These are phyloP conservation scores for Epichloe gansuensis DNA, from an alignment of 2,329 filamentous ascomycete species.

Conservation along the genomic window DNA sequence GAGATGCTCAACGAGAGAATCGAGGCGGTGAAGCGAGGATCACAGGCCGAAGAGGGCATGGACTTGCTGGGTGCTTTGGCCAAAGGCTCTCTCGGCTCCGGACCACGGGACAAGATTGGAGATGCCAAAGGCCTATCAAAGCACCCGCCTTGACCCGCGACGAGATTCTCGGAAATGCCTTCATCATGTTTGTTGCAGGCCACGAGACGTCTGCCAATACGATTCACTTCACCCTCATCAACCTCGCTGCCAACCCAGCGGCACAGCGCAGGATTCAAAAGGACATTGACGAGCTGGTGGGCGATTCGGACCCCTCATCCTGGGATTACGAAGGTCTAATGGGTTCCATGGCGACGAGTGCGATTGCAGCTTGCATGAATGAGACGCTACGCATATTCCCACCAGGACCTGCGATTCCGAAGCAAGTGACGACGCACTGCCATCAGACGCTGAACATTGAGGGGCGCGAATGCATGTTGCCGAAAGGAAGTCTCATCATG, in stretches of 20 bases:
- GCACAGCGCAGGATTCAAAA: conserved; percentile 55
- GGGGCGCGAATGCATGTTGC: conserved; percentile 46
- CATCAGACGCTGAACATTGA: conserved; percentile 48
- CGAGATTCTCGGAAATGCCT: conserved; percentile 63
- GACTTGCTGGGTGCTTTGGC: conserved; percentile 39
- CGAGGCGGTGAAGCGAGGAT: conserved; percentile 24
- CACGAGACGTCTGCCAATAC: conserved; percentile 73
- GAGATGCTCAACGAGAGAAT: conserved; percentile 54
- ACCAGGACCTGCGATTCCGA: conserved; percentile 60
- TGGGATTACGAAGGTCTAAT: conserved; percentile 64
- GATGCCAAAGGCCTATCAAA: conserved; percentile 11
- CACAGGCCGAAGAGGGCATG: conserved; percentile 32
- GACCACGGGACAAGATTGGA: conserved; percentile 25
- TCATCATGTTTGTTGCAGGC: conserved; percentile 57
- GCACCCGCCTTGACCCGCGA: conserved; percentile 37
- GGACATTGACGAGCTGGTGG: conserved; percentile 56
- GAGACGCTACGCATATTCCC: conserved; percentile 65
- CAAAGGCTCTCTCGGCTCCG: conserved; percentile 1
- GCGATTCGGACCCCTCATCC: conserved; percentile 39
- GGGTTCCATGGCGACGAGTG: conserved; percentile 52
- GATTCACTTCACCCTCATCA: conserved; percentile 57
- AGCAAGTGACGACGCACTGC: conserved; percentile 37
- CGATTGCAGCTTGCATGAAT: conserved; percentile 65
- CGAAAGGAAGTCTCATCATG: conserved; percentile 41
- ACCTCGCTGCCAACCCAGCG: conserved; percentile 52